Evolutionary conservation across 192 early-diverging fungal genomes (phyloP), one percentile per base, ranked within the genome.

Genomic region (Gonapodya prolifera): DNA sequence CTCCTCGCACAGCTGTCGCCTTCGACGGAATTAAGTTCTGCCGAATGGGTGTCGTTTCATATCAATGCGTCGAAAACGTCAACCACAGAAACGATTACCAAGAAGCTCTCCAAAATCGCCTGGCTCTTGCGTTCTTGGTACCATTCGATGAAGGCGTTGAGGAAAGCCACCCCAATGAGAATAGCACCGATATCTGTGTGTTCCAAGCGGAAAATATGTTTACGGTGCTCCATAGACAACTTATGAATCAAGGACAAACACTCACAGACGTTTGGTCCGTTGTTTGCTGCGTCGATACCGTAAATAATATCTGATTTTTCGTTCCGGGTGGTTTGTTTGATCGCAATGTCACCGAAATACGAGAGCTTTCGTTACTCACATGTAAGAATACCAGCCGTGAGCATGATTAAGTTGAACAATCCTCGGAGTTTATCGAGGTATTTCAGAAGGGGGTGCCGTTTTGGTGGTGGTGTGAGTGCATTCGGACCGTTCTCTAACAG

Each of bases 171-270:
- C 69, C 73, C 85, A 75, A 98, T 89, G 0, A 96, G 85, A 79
- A 98, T 94, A 69, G 91, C 91, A 31, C 96, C 96, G 69, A 95
- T 88, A 79, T 97, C 95, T n/a, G n/a, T n/a, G n/a, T n/a, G n/a
- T n/a, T n/a, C n/a, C n/a, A n/a, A n/a, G n/a, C n/a, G n/a, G n/a
- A n/a, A n/a, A n/a, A n/a, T n/a, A n/a, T n/a, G n/a, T n/a, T n/a
- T n/a, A n/a, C n/a, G n/a, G n/a, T n/a, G n/a, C n/a, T n/a, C n/a
- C n/a, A n/a, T n/a, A n/a, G n/a, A n/a, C n/a, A n/a, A n/a, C n/a
- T n/a, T n/a, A n/a, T n/a, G n/a, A n/a, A n/a, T n/a, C n/a, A n/a
- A n/a, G n/a, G n/a, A n/a, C n/a, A n/a, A n/a, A n/a, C n/a, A n/a
- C n/a, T n/a, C n/a, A n/a, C n/a, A n/a, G 29, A 94, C 94, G 78